Base-by-base conservation (phyloP, 1,284 basidiomycete species). In the Grifola frondosa region DNA sequence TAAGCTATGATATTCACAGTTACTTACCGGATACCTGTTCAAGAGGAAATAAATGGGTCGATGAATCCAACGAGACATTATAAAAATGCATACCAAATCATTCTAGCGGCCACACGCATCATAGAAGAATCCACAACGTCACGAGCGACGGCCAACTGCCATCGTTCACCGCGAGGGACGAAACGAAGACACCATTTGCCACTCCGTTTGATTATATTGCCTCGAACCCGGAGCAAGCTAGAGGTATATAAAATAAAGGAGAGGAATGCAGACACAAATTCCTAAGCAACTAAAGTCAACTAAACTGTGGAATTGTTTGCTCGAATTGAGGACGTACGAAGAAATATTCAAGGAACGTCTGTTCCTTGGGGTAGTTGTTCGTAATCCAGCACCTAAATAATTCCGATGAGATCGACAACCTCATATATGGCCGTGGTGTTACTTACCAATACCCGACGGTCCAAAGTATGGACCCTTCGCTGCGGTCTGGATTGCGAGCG, bases 361-460 rank as follows among this genome's bases (percentile, higher is more conserved):
- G 73, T 33, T 68, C 69, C 12, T 40, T 23, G 5, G 67, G 65
- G 52, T 78, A 78, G 6, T 54, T 51, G 8, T 59, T 43, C 6
- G 74, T 73, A 21, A 78, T 75, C 72, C 74, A 75, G 46, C 74
- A 75, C 69, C 73, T 67, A 11, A 8, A n/a, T n/a, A n/a, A n/a
- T n/a, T n/a, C n/a, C n/a, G n/a, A n/a, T n/a, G n/a, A n/a, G n/a
- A n/a, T n/a, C n/a, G n/a, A n/a, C n/a, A n/a, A n/a, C n/a, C n/a
- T n/a, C n/a, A n/a, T n/a, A n/a, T n/a, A n/a, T n/a, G n/a, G n/a
- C n/a, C n/a, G 15, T 5, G 6, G 19, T 25, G 5, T 3, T 16
- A 33, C 61, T 31, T 35, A 69, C 73, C 73, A 73, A 41, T 57
- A 65, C 3, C 72, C 73, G 0, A 69, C 7, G 70, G 63, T 4